Conservation (phyloP, 139 green algal genomes). For the Micractinium conductrix region DNA sequence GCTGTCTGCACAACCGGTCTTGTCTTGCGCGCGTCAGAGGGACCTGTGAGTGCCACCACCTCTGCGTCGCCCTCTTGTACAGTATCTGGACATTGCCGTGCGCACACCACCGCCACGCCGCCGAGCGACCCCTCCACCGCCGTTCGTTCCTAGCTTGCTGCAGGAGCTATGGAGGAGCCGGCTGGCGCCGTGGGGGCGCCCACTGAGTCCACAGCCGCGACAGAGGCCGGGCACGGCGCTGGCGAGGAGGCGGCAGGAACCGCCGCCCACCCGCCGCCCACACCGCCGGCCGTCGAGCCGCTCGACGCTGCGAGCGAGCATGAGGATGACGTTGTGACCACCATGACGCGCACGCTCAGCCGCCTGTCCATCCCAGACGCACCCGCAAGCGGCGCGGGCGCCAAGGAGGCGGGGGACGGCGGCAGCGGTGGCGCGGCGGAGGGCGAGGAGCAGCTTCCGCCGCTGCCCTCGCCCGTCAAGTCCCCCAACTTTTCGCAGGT, state of each 20-base stretch:
- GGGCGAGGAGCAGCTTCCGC: constrained; percentile 2
- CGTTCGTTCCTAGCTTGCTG: too few species aligned
- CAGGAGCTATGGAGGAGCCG: too few species aligned
- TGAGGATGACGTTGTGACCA: neutral
- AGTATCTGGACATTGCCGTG: too few species aligned
- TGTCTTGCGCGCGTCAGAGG: too few species aligned
- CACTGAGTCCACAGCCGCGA: too few species aligned
- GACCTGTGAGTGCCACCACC: too few species aligned
- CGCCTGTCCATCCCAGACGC: constrained; percentile 11
- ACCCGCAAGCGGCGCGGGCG: neutral
- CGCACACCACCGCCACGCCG: too few species aligned
- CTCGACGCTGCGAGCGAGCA: neutral
- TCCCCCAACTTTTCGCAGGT: constrained; percentile 22
- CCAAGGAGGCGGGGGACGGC: neutral
- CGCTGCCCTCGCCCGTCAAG: neutral
- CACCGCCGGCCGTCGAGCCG: neutral
- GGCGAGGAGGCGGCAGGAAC: neutral
- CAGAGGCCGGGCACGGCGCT: too few species aligned
- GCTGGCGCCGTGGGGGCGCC: too few species aligned
- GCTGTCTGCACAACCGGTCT: too few species aligned
- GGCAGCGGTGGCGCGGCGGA: neutral
- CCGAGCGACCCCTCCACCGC: too few species aligned
- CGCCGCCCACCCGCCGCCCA: neutral
- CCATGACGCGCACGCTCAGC: constrained; percentile 10
- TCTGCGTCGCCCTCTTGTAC: too few species aligned